Evolutionary conservation across 2,329 filamentous ascomycete species (phyloP), one percentile per base, ranked within the genome.

Genomic region (Alternaria burnsii): DNA sequence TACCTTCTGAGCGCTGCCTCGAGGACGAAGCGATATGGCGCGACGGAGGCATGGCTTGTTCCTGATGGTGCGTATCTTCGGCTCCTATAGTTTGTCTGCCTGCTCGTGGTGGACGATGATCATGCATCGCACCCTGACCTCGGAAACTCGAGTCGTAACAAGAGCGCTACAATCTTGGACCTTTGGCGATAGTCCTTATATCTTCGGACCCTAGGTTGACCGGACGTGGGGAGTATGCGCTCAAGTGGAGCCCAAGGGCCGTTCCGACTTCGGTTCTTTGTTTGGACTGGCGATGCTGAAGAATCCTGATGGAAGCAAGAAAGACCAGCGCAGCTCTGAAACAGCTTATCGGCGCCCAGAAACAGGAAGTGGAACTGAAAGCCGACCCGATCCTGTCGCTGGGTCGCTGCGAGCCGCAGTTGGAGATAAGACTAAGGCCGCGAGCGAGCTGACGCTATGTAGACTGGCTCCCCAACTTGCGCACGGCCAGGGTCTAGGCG

Each of bases 241-340:
- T 62, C 67, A 71, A 67, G 70, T 71, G 72, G 72, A 69, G 34
- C 51, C 54, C 48, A 64, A 66, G 59, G 63, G 62, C 47, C 61
- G 61, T 72, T 67, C 73, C 71, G 71, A 69, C 65, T 58, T 70
- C 68, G 69, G 62, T 71, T 71, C 70, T 74, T 73, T 72, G 71
- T 73, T 57, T 47, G 42, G 61, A 41, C 44, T 44, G 50, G 48
- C 26, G 22, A 52, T 28, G 47, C 48, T 44, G 26, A 52, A 48
- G 52, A 46, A 44, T 26, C 26, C 28, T 30, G 55, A 58, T 48
- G 10, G 38, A 47, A 56, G 55, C 60, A 58, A 20, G 28, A 46
- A 28, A 42, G 58, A 52, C 20, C 52, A 57, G 59, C 14, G 42
- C 52, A 44, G 36, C 57, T 47, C 34, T 53, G 34, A 36, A 48